A percentile compares a stretch with the other conserved stretches of the same genome.
phyloP scores from a whole-genome alignment of 2,329 filamentous ascomycete species.

The Thelonectria olida region DNA sequence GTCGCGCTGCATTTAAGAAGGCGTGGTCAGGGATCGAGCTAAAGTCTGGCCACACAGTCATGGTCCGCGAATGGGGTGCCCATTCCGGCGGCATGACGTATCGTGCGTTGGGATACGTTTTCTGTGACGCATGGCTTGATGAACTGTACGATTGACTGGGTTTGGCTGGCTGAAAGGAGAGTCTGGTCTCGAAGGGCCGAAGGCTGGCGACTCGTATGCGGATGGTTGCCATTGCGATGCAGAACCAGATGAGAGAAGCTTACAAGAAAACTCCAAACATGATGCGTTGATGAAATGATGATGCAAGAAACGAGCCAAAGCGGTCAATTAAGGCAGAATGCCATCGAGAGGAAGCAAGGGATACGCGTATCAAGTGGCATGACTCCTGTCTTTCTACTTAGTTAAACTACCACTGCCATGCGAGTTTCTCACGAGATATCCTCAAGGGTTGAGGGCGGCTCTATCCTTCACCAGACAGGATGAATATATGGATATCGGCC shows the following conservation, averaged over 20 bases:
- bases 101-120: not conserved
- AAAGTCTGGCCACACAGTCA: conserved; percentile 26
- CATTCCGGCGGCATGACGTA: conserved; percentile 27
- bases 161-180: not conserved
- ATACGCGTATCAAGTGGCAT: no score
- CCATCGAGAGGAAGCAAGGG: no score
- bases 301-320: not conserved
- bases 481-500: no score
- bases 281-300: not conserved
- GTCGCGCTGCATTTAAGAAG: conserved; percentile 2
- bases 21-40: conserved; percentile 9
- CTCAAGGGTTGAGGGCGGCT: no score
- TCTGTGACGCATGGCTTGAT: not conserved
- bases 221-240: not conserved
- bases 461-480: no score
- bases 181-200: not conserved
- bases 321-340: not conserved
- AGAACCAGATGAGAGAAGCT: not conserved
- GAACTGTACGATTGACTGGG: not conserved
- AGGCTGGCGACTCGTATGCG: not conserved
- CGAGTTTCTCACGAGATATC: no score
- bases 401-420: no score
- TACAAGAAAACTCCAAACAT: not conserved
- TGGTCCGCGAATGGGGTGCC: conserved; percentile 19
- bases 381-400: no score